Base-by-base conservation (phyloP, 225 moss, liverwort and hornwort species). In the Polytrichum commune region DNA sequence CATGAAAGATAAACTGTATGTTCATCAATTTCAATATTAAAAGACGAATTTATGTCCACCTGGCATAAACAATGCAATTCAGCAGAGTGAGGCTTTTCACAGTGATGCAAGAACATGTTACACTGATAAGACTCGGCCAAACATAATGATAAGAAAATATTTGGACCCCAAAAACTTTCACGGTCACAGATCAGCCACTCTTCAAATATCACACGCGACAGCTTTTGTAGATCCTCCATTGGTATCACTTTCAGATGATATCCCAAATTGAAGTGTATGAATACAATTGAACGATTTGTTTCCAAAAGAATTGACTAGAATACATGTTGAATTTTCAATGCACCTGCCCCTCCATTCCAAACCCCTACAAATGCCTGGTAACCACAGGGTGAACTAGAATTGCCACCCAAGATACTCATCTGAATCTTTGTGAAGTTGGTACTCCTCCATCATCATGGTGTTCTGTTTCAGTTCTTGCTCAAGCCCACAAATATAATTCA, bases 401-500 rank as follows among this genome's bases (percentile, higher is more conserved):
- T 68, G 68, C 96, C 92, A 92, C 78, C 91, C 94, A 30, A 94
- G 82, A 84, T 93, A 94, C 64, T 93, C 89, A 24, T 92, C 92
- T 58, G 77, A 67, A 62, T 89, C 90, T 68, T 84, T 89, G 69
- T 86, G 85, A 70, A 78, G 60, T 55, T 78, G 68, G 64, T 92
- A 91, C 70, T 94, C 94, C 71, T 79, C 88, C 77, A 79, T 81
- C 69, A 83, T 76, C 69, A 80, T 72, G 32, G 75, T 74, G 75
- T 79, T 87, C 27, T 82, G 81, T 80, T 91, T 97, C 70, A 82
- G 46, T 67, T 91, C 98, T 71, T 95, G 94, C 85, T 98, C 98
- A 23, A 88, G 87, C 18, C 98, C 98, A 76, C 90, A 93, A 63
- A 98, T 90, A 70, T 98, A 98, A 66, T 95, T 98, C 67, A 98